phyloP scores from a whole-genome alignment of 2,329 filamentous ascomycete species.

The Aspergillus fischeri region DNA sequence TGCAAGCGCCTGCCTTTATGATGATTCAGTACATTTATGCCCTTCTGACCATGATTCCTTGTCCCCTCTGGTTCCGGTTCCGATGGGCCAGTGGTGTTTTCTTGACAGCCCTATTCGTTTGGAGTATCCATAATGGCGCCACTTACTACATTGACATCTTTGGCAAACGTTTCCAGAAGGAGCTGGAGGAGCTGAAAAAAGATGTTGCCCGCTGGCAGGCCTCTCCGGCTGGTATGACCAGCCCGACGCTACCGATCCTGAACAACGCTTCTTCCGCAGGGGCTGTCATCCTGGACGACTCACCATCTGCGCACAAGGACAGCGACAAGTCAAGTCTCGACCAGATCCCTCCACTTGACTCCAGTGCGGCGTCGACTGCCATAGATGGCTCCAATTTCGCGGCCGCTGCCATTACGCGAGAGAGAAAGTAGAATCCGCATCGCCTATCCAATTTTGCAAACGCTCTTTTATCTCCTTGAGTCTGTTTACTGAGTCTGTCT shows the following conservation, averaged over 20 bases:
- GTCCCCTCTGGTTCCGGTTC: conserved; percentile 91
- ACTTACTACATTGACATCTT: conserved; percentile 99
- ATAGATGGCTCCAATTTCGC: conserved; percentile 10
- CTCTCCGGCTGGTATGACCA: conserved; percentile 30
- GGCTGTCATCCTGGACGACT: conserved; percentile 18
- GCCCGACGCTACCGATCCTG: conserved; percentile 26
- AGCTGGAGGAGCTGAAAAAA: conserved; percentile 80
- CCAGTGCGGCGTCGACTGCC: conserved; percentile 25
- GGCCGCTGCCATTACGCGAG: conserved; percentile 16
- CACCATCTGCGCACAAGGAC: conserved; percentile 10
- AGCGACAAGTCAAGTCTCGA: conserved; percentile 28
- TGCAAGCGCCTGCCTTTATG: conserved; percentile 94
- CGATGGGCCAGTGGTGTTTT: conserved; percentile 74
- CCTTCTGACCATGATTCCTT: conserved; percentile 87
- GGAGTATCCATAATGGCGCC: conserved; percentile 95
- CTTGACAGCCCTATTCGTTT: conserved; percentile 76
- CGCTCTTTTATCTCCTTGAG: background rate
- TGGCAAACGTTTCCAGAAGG: conserved; percentile 93
- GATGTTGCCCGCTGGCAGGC: conserved; percentile 86
- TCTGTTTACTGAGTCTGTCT: conserved; percentile 5
- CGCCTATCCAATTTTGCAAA: background rate
- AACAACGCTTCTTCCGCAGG: conserved; percentile 18
- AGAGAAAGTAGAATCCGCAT: conserved; percentile 18
- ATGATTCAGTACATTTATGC: conserved; percentile 90
- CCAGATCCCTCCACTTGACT: conserved; percentile 35